Evolutionary conservation across 805 yeast genomes (phyloP), one percentile per base, ranked within the genome.

Genomic region (Candida fluviatilis): DNA sequence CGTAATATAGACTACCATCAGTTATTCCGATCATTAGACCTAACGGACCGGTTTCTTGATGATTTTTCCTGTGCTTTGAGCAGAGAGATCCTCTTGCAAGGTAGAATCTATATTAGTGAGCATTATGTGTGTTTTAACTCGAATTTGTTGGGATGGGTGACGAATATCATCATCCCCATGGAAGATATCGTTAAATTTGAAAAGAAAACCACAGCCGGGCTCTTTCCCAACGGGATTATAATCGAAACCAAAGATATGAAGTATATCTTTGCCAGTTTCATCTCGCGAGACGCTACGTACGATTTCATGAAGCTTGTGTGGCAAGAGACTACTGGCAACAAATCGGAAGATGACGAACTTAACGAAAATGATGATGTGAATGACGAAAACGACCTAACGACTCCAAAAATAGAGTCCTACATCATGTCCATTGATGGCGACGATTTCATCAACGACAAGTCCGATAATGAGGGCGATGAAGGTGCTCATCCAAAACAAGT

Each of bases 1-100:
- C 66, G 95, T 38, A 62, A 89, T 52, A 64, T 71, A 4, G 95
- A 86, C 27, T 93, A 88, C 57, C 97, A 89, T 60, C 73, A 68
- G 28, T 49, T 82, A 2, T 93, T 91, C 66, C 71, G 78, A 39
- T 69, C 80, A 6, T 64, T 88, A 2, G 84, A 90, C 2, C 62
- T 64, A 17, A 73, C 78, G 33, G 97, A 91, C 51, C 66, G 82
- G 36, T 63, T 91, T 12, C 57, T 91, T 25, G 96, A 88, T 52
- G 97, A 89, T 50, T 90, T 84, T 51, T 78, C 87, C 18, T 93
- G 98, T 67, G 96, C 97, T 0, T 63, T 91, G 38, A 83, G 90
- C 46, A 70, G 88, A 43, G 98, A 91, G 46, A 86, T 89, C 35
- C 66, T 91, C 23, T 63, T 88, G 7, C 97, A 93, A 54, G 99